Evolutionary conservation across 371 early-diverging fungal genomes (phyloP), one percentile per base, ranked within the genome.

Genomic region (Zopfochytrium polystomum): DNA sequence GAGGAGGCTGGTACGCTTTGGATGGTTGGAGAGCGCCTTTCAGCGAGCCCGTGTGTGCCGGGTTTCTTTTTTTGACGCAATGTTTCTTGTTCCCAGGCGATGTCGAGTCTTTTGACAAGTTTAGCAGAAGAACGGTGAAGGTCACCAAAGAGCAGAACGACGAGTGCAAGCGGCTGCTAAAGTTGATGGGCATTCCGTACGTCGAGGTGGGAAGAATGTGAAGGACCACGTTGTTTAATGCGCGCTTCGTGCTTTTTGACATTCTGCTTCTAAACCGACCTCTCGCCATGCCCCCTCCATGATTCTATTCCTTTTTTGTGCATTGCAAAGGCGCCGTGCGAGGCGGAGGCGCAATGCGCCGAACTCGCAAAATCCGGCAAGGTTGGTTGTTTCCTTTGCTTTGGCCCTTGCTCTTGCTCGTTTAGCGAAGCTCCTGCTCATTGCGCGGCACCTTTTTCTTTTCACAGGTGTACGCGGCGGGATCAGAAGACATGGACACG

Each of bases 401-500:
- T 11, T 38, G 38, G n/a, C n/a, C n/a, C n/a, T n/a, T n/a, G n/a
- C n/a, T n/a, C n/a, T n/a, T n/a, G n/a, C n/a, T n/a, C n/a, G n/a
- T n/a, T n/a, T n/a, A n/a, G n/a, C n/a, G n/a, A n/a, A n/a, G n/a
- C n/a, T n/a, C n/a, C n/a, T n/a, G n/a, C n/a, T n/a, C n/a, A n/a
- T n/a, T n/a, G 1, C 18, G 20, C 49, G 25, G 13, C 0, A 13
- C n/a, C 22, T 35, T 51, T 33, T 11, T 7, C 22, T 9, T 45
- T 25, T 22, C 5, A 33, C 35, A 71, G 66, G 99, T 99, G 3
- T 95, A 89, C 73, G 98, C 90, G 6, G 97, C 99, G 25, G 99
- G 93, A 3, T 95, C 98, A 1, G 99, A 99, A 72, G 99, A 99
- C 80, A 99, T 99, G 99, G 99, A 99, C 73, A 96, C 99, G 0